Base-by-base conservation (phyloP, 495 filamentous ascomycete genomes). In the Corynascus novoguineensis region DNA sequence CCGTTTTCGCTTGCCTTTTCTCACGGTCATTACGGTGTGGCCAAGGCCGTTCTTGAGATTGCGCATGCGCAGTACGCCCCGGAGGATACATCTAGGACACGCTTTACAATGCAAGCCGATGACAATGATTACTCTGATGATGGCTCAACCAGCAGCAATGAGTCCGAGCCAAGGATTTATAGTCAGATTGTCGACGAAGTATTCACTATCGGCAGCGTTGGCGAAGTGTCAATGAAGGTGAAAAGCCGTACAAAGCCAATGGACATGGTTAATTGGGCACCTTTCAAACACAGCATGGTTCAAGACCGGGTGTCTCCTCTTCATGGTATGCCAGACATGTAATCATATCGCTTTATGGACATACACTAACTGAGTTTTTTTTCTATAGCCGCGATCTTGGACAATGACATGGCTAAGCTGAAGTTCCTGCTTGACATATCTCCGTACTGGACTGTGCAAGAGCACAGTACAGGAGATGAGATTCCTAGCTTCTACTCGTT, bases 121-220 rank as follows among this genome's bases (percentile, higher is more conserved):
- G 66, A 65, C 0, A 47, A 69, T 3, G 55, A 62, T 29, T 42
- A 60, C 17, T 63, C 52, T 8, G 47, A 58, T 37, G 55, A 66
- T 37, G 63, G 60, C 7, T 68, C 67, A n/a, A 64, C 59, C 10
- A 25, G 28, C 2, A 57, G 57, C 25, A 48, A 56, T 25, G 64
- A 55, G 5, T 59, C 62, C 41, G 71, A 70, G n/a, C 77, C 74
- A 15, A 70, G 68, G 17, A 72, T 81, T 19, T 72, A 83, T 37
- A 59, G 68, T 21, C 71, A 81, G 47, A 68, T 73, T n/a, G 64
- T 88, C 27, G 77, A 84, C 53, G 78, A 80, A 14, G 69, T 78
- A 17, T 89, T 85, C 64, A 92, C 86, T 0, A 75, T 88, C 53
- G 86, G 90, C 4, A 81, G 87, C 59, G 70, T 90, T 34, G 87